These are phyloP conservation scores for Sarocladium strictum DNA, from an alignment of 2,329 filamentous ascomycete genomes.

Conservation along the genomic window DNA sequence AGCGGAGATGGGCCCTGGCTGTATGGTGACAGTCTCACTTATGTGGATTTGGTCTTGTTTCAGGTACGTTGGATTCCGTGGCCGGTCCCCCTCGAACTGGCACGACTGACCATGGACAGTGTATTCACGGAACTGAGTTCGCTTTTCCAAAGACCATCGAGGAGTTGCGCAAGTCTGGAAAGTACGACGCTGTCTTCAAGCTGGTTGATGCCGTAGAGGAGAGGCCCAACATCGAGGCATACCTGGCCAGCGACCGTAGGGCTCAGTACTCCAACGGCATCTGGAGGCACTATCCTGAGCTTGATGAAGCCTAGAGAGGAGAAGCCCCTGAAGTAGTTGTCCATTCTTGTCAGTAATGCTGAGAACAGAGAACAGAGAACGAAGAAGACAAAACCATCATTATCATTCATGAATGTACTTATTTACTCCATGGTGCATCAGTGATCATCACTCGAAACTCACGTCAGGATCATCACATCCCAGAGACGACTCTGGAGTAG, in stretches of 20 bases:
- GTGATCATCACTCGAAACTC: too few relatives aligned
- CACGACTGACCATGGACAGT: slow-evolving; percentile 25
- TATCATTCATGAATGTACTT: too few relatives aligned
- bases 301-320: slow-evolving; percentile 42
- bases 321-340: too few relatives aligned
- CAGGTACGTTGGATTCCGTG: slow-evolving; percentile 46
- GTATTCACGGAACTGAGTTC: slow-evolving; percentile 53
- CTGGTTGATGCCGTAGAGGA: slow-evolving; percentile 59
- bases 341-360: too few relatives aligned
- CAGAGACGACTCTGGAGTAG: too few relatives aligned
- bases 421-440: too few relatives aligned
- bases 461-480: too few relatives aligned
- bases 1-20: slow-evolving; percentile 57
- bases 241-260: slow-evolving; percentile 60
- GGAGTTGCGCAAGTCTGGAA: slow-evolving; percentile 45
- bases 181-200: slow-evolving; percentile 56
- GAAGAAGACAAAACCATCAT: too few relatives aligned
- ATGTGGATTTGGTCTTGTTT: slow-evolving; percentile 69
- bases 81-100: too few relatives aligned
- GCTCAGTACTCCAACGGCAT: slow-evolving; percentile 58
- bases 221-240: slow-evolving; percentile 59
- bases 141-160: slow-evolving; percentile 65
- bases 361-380: too few relatives aligned
- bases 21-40: slow-evolving; percentile 58
- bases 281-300: slow-evolving; percentile 66